Evolutionary conservation across 805 yeast genomes (phyloP).

Genomic region (Torulaspora indica): DNA sequence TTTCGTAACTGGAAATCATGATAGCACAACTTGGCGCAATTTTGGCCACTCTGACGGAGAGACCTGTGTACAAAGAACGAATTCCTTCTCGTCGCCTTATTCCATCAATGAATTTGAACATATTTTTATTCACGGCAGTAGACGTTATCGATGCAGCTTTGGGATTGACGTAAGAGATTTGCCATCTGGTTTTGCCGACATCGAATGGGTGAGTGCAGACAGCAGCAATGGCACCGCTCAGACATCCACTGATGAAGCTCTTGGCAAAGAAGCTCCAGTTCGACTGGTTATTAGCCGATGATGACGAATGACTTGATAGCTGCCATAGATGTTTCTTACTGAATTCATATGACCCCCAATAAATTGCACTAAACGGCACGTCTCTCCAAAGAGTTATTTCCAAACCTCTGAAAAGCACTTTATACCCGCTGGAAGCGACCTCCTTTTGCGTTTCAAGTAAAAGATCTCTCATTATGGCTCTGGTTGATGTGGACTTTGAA

Average conservation of each 20-base stretch:
- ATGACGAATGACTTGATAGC: slow-evolving; percentile 17
- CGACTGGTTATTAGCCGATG: slow-evolving; percentile 17
- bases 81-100: slow-evolving; percentile 72
- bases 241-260: slow-evolving; percentile 75
- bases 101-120: slow-evolving; percentile 60
- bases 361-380: slow-evolving; percentile 92
- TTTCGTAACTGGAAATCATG: slow-evolving; percentile 93
- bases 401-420: slow-evolving; percentile 75
- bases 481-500: slow-evolving; percentile 23
- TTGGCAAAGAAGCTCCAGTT: slow-evolving; percentile 49
- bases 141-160: slow-evolving; percentile 5
- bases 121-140: slow-evolving; percentile 36
- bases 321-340: slow-evolving; percentile 33
- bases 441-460: slow-evolving; percentile 51
- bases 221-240: slow-evolving; percentile 84
- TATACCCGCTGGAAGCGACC: slow-evolving; percentile 52
- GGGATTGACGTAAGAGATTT: slow-evolving; percentile 43
- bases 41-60: slow-evolving; percentile 79
- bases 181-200: slow-evolving; percentile 92
- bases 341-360: slow-evolving; percentile 84
- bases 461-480: slow-evolving; percentile 42
- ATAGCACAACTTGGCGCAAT: slow-evolving; percentile 98
- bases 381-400: slow-evolving; percentile 92
- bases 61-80: slow-evolving; percentile 81
- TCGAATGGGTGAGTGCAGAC: slow-evolving; percentile 90